These are phyloP conservation scores for Leccinum broughii DNA, from an alignment of 768 basidiomycete species.

Conservation along the genomic window DNA sequence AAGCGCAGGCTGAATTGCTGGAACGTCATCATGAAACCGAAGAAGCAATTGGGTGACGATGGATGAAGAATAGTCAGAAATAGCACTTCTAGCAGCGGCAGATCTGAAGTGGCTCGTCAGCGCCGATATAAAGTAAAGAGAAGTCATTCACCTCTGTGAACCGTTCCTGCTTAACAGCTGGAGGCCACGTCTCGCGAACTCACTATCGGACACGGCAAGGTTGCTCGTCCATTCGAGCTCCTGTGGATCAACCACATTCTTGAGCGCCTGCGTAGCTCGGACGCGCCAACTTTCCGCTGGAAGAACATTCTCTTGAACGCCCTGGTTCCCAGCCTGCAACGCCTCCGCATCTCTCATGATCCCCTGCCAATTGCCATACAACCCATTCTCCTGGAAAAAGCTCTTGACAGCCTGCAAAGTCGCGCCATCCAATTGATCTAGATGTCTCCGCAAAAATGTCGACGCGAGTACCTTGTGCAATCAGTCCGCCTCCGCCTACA, in stretches of 20 bases:
- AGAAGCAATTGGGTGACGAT: constrained; percentile 14
- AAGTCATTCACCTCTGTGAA: constrained; percentile 40
- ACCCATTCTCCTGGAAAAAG: constrained; percentile 20
- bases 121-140: neutral
- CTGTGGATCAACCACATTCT: constrained; percentile 47
- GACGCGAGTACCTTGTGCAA: constrained; percentile 23
- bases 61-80: constrained; percentile 25
- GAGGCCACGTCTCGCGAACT: constrained; percentile 46
- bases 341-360: constrained; percentile 17
- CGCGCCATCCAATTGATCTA: constrained; percentile 31
- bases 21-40: constrained; percentile 5
- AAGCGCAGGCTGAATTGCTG: constrained; percentile 35
- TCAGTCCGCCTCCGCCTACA: constrained; percentile 6
- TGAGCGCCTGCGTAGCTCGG: constrained; percentile 30
- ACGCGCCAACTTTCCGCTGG: constrained; percentile 20
- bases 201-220: constrained; percentile 39
- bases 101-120: constrained; percentile 19
- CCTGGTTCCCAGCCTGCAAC: constrained; percentile 2
- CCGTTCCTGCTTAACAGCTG: constrained; percentile 43
- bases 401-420: constrained; percentile 23
- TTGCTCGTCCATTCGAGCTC: constrained; percentile 58
- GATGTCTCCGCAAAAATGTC: constrained; percentile 33
- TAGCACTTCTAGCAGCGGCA: constrained; percentile 15
- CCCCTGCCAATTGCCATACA: constrained; percentile 16
- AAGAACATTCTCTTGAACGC: neutral